These are phyloP conservation scores for Paxillus ammoniavirescens DNA, from an alignment of 768 basidiomycete genomes.

Conservation along the genomic window DNA sequence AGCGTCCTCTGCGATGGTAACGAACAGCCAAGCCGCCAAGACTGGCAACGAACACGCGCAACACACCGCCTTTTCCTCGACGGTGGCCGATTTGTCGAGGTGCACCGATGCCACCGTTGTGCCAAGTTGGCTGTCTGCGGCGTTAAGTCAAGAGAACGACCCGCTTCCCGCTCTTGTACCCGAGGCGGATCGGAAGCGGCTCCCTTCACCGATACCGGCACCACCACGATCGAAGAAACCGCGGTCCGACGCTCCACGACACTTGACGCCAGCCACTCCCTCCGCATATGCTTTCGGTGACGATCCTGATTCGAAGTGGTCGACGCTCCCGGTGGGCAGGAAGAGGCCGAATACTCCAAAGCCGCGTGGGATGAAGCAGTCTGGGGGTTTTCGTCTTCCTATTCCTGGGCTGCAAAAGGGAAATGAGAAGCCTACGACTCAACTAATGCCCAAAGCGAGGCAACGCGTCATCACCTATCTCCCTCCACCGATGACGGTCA, in stretches of 20 bases:
- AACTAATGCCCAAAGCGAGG: not conserved
- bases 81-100: not conserved
- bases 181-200: conserved; percentile 5
- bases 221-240: not conserved
- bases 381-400: conserved; percentile 24
- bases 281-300: conserved; percentile 22
- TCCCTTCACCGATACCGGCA: conserved; percentile 1
- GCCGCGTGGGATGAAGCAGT: conserved; percentile 9
- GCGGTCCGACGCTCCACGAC: not conserved
- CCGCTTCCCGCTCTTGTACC: not conserved
- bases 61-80: not conserved
- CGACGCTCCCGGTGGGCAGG: not conserved
- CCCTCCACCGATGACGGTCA: conserved; percentile 20
- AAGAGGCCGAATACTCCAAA: conserved; percentile 1
- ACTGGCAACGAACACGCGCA: not conserved
- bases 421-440: not conserved
- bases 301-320: conserved; percentile 18
- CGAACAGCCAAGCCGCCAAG: not conserved
- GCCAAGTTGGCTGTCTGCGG: conserved; percentile 9
- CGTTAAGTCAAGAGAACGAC: not conserved
- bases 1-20: not conserved
- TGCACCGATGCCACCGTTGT: not conserved
- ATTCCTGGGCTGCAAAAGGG: conserved; percentile 1
- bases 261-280: not conserved
- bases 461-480: conserved; percentile 29